Evolutionary conservation across 2,329 filamentous ascomycete genomes (phyloP).

Genomic region (Bisporella sp.): DNA sequence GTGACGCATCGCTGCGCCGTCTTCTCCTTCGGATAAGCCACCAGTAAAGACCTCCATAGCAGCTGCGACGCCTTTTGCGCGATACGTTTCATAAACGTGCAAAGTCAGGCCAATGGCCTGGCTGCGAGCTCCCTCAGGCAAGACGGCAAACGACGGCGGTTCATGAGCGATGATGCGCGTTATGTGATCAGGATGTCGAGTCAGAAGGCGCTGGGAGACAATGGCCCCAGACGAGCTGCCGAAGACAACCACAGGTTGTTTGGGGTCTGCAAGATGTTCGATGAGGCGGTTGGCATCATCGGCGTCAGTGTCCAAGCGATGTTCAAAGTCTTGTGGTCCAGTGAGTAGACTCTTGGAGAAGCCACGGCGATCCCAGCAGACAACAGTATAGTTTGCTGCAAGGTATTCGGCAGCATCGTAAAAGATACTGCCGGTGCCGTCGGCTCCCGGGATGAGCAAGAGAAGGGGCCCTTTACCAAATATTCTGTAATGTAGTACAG

Average conservation of each 20-base stretch:
- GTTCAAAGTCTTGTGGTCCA: slow-evolving; percentile 20
- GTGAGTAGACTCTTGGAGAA: slow-evolving; percentile 17
- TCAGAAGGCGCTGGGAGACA: slow-evolving; percentile 6
- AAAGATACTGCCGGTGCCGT: slow-evolving; percentile 23
- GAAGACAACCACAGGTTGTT: slow-evolving; percentile 9
- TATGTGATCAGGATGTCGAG: slow-evolving; percentile 7
- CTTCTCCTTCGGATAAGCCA: background rate
- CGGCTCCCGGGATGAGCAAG: slow-evolving; percentile 26
- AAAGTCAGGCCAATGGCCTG: slow-evolving; percentile 1
- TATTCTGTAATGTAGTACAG: slow-evolving; percentile 24
- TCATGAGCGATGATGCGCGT: slow-evolving; percentile 5
- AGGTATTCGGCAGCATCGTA: slow-evolving; percentile 17
- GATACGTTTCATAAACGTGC: slow-evolving; percentile 6
- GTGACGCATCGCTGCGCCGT: slow-evolving; percentile 1
- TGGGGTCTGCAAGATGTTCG: slow-evolving; percentile 1
- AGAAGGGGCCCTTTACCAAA: slow-evolving; percentile 24
- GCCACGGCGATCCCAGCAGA: slow-evolving; percentile 25
- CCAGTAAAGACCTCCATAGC: background rate
- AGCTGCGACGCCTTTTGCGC: slow-evolving; percentile 1
- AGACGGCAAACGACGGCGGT: slow-evolving; percentile 2
- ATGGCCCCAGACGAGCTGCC: slow-evolving; percentile 14
- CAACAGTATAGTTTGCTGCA: slow-evolving; percentile 21
- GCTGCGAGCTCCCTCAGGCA: background rate
- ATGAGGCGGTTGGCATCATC: slow-evolving; percentile 23
- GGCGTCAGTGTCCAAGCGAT: slow-evolving; percentile 25